phyloP scores from a whole-genome alignment of 2,329 filamentous ascomycete species.

The Colletotrichum falcatum region DNA sequence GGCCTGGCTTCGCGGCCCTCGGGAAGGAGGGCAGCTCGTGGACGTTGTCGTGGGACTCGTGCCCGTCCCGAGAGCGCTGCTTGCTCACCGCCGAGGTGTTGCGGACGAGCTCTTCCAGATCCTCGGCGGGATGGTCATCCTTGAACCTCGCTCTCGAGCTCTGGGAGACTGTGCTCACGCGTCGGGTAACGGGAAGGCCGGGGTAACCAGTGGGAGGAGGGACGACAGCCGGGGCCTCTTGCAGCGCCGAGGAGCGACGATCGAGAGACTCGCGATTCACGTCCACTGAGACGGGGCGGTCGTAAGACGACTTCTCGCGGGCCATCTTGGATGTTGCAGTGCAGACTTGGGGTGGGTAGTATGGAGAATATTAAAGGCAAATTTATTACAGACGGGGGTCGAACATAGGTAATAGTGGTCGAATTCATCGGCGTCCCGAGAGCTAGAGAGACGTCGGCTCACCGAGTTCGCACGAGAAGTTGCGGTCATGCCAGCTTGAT shows the following conservation, averaged over 20 bases:
- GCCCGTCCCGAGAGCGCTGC: slow-evolving; percentile 25
- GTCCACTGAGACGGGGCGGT: slow-evolving; percentile 22
- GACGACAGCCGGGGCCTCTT: slow-evolving; percentile 28
- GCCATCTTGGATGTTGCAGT: slow-evolving; percentile 10
- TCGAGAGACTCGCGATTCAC: slow-evolving; percentile 16
- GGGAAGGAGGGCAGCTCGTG: slow-evolving; percentile 30
- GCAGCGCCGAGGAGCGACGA: slow-evolving; percentile 26
- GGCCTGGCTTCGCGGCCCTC: slow-evolving; percentile 24
- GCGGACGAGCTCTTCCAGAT: slow-evolving; percentile 28
- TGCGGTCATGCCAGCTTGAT: slow-evolving; percentile 14
- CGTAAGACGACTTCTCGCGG: slow-evolving; percentile 4
- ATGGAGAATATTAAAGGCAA: not conserved
- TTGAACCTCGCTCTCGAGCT: slow-evolving; percentile 26
- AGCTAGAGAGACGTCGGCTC: not conserved
- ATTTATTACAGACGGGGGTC: not conserved
- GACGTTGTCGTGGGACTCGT: slow-evolving; percentile 28
- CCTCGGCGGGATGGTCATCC: slow-evolving; percentile 16
- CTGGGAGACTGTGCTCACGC: slow-evolving; percentile 29
- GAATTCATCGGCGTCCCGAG: not conserved
- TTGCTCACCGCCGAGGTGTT: slow-evolving; percentile 21
- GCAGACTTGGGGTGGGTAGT: not conserved
- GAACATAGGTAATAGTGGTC: not conserved
- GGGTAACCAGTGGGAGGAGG: slow-evolving; percentile 26
- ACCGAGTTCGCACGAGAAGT: not conserved
- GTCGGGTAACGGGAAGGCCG: slow-evolving; percentile 21